Base-by-base conservation (phyloP, 1,139 yeast genomes). In the Entelexis paramagnoliae region DNA sequence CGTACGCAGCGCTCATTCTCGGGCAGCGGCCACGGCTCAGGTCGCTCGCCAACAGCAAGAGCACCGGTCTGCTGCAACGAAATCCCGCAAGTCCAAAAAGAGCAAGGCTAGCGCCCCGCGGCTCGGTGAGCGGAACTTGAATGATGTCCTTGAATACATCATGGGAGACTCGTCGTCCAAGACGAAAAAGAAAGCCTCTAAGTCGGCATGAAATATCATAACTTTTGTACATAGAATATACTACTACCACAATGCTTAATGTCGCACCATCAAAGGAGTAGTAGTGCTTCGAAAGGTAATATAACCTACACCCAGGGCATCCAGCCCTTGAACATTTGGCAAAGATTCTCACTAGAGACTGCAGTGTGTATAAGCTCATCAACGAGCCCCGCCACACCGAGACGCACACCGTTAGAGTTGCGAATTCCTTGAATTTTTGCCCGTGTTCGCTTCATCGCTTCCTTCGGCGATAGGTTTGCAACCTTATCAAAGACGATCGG, bases 271-370 rank as follows among this genome's bases (percentile, higher is more conserved):
- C n/a, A n/a, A n/a, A n/a, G n/a, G n/a, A n/a, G n/a, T n/a, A n/a
- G n/a, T n/a, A n/a, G n/a, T n/a, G n/a, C n/a, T n/a, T n/a, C n/a
- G n/a, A n/a, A n/a, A n/a, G n/a, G n/a, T n/a, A n/a, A n/a, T n/a
- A n/a, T n/a, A n/a, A n/a, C n/a, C n/a, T 64, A 80, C 72, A 81
- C 71, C 64, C 79, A 85, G 2, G 97, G 82, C 62, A 85, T 77
- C 98, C 98, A 91, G 2, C 99, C 99, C 34, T 85, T 80, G 66
- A 87, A 93, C 98, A 93, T 91, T 59, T 76, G 82, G 30, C 86
- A 74, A 50, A 93, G 69, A 57, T 82, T 80, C 50, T 81, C 85
- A 7, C 72, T 71, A 4, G 87, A 80, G 0, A 85, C 76, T 0
- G 98, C 94, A 57, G 84, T 87, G 60, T 84, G 89, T 47, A 91